Base-by-base conservation (phyloP, 768 basidiomycete genomes). In the Termitomyces sp. region DNA sequence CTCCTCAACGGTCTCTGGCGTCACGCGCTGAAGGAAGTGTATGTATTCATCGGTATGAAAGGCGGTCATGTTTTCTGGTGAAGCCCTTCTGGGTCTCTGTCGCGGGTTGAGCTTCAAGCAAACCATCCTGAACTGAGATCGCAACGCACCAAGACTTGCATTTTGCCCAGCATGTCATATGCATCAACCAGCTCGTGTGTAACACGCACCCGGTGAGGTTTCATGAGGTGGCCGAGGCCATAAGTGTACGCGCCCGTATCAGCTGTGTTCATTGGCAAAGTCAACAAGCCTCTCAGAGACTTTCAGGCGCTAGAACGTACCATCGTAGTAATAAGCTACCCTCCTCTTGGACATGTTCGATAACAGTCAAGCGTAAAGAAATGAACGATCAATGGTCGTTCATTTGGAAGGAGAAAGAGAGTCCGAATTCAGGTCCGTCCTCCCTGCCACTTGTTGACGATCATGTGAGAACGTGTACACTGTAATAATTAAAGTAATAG, bases 31-130 rank as follows among this genome's bases (percentile, higher is more conserved):
- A 46, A 99, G 75, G 65, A 98, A 96, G 65, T 98, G 86, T 58
- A 99, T 82, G 72, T 97, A 99, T 80, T 99, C 97, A 75, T 99
- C 97, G 22, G 96, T 94, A 71, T 99, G 97, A 72, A 98, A 99
- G 12, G 87, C 75, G n/a, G 91, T 88, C 90, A 99, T 90, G 24
- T 83, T 80, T 65, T 86, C 81, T 15, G 87, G 82, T 0, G 83
- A 79, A 4, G 91, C 86, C 20, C 91, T 79, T 62, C 77, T 81
- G 5, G 93, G 86, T 66, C 78, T 80, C 90, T 92, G 65, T 9
- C 59, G n/a, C n/a, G 34, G 4, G 6, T 51, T 64, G 18, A 52
- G 18, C 16, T 31, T 9, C 47, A 34, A 51, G 42, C 36, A 5
- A 34, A n/a, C 9, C 29, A 34, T 15, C 7, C 29, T 42, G 7